Base-by-base conservation (phyloP, 2,329 filamentous ascomycete species). In the Paraphoma sp. region DNA sequence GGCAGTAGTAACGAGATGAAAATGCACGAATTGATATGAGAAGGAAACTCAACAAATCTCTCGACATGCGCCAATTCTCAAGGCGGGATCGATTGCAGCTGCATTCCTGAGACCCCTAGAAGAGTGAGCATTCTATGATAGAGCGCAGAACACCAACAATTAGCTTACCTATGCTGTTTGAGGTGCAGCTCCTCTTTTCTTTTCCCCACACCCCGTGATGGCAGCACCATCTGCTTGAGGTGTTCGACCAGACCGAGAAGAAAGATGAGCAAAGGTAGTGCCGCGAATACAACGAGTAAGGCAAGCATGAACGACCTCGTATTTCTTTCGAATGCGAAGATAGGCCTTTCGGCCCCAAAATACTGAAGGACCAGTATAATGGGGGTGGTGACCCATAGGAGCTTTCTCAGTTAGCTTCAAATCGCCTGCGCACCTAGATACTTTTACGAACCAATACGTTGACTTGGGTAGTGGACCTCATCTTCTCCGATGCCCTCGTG, bases 341-440 rank as follows among this genome's bases (percentile, higher is more conserved):
- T 44, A 1, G 49, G 44, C 14, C 49, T 38, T 10, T 56, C 56
- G 0, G 55, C 50, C 6, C 53, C 41, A 29, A 59, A 61, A 7
- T 58, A 58, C 23, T 61, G 56, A 4, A 59, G 45, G 0, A 50
- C 53, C 18, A 61, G 49, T 3, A 10, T 38, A 2, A 59, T 42
- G 0, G 59, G 56, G 0, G 50, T 59, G 4, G 50, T 59, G 17
- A 56, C 30, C 2, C 56, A 11, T 0, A 56, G 38, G 23, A 59
- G 16, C 57, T 59, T 16, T 1, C 14, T 8, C 11, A 9, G 14
- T 18, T 42, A 8, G 48, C 23, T 9, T 30, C 9, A n/a, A 38
- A 3, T n/a, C 10, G 33, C 10, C 6, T 38, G 10, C 33, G n/a
- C 33, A 3, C n/a, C 10, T n/a, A n/a, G 33, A n/a, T 3, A 38